Percentiles rank a stretch among this genome's conserved stretches.
Conservation (phyloP, 257 asterid species). For the Solanum bulbocastanum region DNA sequence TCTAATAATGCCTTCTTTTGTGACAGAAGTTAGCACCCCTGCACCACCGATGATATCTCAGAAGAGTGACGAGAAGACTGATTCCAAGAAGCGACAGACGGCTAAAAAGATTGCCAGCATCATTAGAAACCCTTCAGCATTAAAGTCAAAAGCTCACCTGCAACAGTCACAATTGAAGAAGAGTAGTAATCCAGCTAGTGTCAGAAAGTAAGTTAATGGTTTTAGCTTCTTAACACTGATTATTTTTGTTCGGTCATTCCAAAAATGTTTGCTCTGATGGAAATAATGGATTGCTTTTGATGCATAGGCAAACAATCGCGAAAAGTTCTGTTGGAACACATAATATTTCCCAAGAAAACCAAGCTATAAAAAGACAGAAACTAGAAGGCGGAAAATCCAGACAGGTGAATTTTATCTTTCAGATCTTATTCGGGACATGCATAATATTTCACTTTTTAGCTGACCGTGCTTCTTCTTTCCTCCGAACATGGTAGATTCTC, state of each 20-base stretch:
- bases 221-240: background rate
- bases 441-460: background rate
- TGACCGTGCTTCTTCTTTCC: background rate
- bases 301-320: slow-evolving; percentile 35
- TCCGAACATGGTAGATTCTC: slow-evolving; percentile 37
- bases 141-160: slow-evolving; percentile 34
- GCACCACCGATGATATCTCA: slow-evolving; percentile 20
- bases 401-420: slow-evolving; percentile 34
- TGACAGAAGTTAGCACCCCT: slow-evolving; percentile 54
- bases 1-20: background rate
- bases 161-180: slow-evolving; percentile 30
- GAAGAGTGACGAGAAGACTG: slow-evolving; percentile 9
- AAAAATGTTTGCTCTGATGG: background rate
- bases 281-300: background rate
- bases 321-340: slow-evolving; percentile 44
- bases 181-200: slow-evolving; percentile 39
- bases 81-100: slow-evolving; percentile 42
- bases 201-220: slow-evolving; percentile 34
- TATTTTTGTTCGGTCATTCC: background rate
- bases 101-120: slow-evolving; percentile 60
- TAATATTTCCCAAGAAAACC: slow-evolving; percentile 68
- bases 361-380: slow-evolving; percentile 82
- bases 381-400: slow-evolving; percentile 78
- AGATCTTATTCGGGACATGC: background rate
- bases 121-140: slow-evolving; percentile 49